These are phyloP conservation scores for Colletotrichum ledebouriae DNA, from an alignment of 2,329 filamentous ascomycete species.

Conservation along the genomic window DNA sequence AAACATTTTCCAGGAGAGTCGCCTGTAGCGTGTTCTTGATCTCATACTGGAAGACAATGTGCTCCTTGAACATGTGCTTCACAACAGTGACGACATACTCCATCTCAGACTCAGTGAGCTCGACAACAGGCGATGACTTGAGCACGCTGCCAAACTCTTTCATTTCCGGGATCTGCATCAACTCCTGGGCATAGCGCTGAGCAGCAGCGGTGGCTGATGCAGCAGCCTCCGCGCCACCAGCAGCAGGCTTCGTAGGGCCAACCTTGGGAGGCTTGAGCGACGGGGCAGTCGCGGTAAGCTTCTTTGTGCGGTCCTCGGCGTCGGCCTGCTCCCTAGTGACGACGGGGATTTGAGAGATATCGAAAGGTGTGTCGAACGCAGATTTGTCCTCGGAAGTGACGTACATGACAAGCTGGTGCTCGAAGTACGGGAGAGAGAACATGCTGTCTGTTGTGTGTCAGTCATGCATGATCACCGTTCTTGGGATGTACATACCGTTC, in stretches of 20 bases:
- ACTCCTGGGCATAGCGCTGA: constrained; percentile 89
- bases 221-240: constrained; percentile 78
- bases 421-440: constrained; percentile 94
- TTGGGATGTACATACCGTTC: constrained; percentile 75
- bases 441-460: constrained; percentile 78
- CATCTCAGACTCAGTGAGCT: constrained; percentile 96
- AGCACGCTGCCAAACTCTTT: constrained; percentile 89
- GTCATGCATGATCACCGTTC: neutral
- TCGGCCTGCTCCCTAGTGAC: constrained; percentile 97
- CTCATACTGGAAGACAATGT: constrained; percentile 95
- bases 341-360: constrained; percentile 89
- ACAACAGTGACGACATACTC: constrained; percentile 95
- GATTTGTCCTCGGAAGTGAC: constrained; percentile 92
- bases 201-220: constrained; percentile 84
- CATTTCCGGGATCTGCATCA: constrained; percentile 91
- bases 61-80: constrained; percentile 98
- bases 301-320: constrained; percentile 96
- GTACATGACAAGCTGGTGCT: constrained; percentile 98
- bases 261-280: constrained; percentile 93
- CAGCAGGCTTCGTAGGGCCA: constrained; percentile 78
- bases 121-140: constrained; percentile 88
- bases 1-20: constrained; percentile 90
- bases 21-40: constrained; percentile 97
- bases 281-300: constrained; percentile 91
- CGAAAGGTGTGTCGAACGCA: constrained; percentile 88